phyloP scores from a whole-genome alignment of 2,329 filamentous ascomycete genomes.

The Phaeosphaeria sp. region DNA sequence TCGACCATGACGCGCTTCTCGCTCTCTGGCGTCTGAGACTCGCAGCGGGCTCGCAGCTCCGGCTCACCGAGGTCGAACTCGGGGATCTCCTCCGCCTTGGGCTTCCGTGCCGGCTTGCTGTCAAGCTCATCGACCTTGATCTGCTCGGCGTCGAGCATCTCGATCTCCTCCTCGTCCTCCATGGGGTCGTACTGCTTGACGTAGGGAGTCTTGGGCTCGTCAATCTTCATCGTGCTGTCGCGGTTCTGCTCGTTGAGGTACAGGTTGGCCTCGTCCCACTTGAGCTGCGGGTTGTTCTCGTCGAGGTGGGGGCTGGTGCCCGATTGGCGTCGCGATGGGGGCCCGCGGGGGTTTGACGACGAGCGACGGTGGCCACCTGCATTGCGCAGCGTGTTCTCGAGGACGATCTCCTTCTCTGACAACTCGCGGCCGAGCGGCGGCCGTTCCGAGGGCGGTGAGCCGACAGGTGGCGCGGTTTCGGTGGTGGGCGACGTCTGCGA shows the following conservation, averaged over 20 bases:
- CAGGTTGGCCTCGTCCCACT: conserved; percentile 98
- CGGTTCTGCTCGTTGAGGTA: conserved; percentile 97
- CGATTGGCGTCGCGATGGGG: conserved; percentile 76
- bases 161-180: conserved; percentile 81
- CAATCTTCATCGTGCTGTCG: conserved; percentile 97
- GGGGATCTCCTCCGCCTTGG: conserved; percentile 77
- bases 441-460: conserved; percentile 41
- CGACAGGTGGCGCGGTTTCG: conserved; percentile 43
- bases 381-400: conserved; percentile 94
- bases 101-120: conserved; percentile 58
- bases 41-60: conserved; percentile 61
- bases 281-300: conserved; percentile 75
- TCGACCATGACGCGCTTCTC: conserved; percentile 87
- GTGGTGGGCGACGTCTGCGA: conserved; percentile 56
- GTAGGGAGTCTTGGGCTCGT: conserved; percentile 97
- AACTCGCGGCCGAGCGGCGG: conserved; percentile 59
- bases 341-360: conserved; percentile 73
- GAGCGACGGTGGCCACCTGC: conserved; percentile 86
- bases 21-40: conserved; percentile 51
- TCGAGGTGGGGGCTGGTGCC: conserved; percentile 58
- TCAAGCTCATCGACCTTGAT: conserved; percentile 74
- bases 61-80: conserved; percentile 91
- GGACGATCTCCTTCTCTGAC: conserved; percentile 84
- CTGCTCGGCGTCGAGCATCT: conserved; percentile 71
- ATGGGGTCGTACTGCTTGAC: conserved; percentile 88